These are phyloP conservation scores for Talaromyces sp. DNA, from an alignment of 2,329 filamentous ascomycete species.

Conservation along the genomic window DNA sequence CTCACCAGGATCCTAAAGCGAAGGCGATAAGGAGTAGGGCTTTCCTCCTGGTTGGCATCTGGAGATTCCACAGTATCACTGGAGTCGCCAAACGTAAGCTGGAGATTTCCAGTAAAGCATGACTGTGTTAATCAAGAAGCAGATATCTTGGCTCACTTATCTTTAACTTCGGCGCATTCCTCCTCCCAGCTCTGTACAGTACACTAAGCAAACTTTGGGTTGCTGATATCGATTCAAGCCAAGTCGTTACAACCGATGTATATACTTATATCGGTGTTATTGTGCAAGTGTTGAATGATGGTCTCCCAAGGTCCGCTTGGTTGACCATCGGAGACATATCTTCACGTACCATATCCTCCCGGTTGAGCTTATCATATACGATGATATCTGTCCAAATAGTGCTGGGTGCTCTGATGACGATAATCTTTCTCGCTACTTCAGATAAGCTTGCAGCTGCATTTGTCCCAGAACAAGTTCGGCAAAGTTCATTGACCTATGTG, in stretches of 20 bases:
- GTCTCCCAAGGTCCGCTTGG: slow-evolving; percentile 66
- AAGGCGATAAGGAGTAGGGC: slow-evolving; percentile 23
- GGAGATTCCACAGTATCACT: slow-evolving; percentile 26
- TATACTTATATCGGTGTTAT: slow-evolving; percentile 69
- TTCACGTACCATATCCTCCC: slow-evolving; percentile 49
- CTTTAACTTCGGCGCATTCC: background rate
- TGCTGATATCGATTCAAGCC: slow-evolving; percentile 61
- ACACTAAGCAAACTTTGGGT: slow-evolving; percentile 51
- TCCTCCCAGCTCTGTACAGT: background rate
- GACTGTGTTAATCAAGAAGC: background rate
- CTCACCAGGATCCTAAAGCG: slow-evolving; percentile 28
- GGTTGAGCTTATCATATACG: slow-evolving; percentile 58
- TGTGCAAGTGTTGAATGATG: slow-evolving; percentile 68
- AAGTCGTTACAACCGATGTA: slow-evolving; percentile 62
- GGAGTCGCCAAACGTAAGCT: background rate
- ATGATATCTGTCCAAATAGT: background rate
- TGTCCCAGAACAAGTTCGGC: no score
- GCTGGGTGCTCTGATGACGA: slow-evolving; percentile 47
- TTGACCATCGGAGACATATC: slow-evolving; percentile 64
- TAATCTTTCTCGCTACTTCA: slow-evolving; percentile 54
- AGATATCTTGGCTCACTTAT: background rate
- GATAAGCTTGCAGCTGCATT: slow-evolving; percentile 48
- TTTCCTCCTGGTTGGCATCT: slow-evolving; percentile 27
- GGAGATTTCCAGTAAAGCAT: background rate
- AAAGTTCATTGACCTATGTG: no score